Base-by-base conservation (phyloP, 2,329 filamentous ascomycete species). In the Aspergillus sp. region DNA sequence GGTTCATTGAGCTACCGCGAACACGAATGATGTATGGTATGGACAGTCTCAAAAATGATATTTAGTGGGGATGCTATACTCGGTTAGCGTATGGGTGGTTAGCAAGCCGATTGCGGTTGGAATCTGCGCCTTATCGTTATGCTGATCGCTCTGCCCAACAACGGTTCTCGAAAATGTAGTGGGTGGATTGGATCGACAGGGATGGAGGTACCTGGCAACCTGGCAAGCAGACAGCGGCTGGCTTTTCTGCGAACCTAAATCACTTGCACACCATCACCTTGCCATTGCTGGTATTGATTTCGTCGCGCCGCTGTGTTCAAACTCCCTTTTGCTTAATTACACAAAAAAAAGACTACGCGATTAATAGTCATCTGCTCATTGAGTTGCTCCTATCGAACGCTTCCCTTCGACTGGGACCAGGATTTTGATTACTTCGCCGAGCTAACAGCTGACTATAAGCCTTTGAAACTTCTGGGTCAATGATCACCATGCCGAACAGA, bases 151-250 rank as follows among this genome's bases (percentile, higher is more conserved):
- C 13, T 25, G 8, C 38, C 41, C 27, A 41, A 25, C 48, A 59
- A 39, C 49, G 47, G 51, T 49, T 54, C 41, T 48, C 44, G 39
- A 53, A 42, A 54, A 27, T 50, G 41, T 60, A 32, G 36, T 27
- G 38, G 54, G 59, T 62, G 56, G 61, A 62, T 27, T 25, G 30
- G 62, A 64, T 64, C 62, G 57, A 42, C 62, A 64, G 62, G 61
- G 59, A 54, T 55, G 55, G 52, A 30, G 15, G 32, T 51, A 8
- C 41, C 41, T 17, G 8, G 41, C n/a, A 44, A 44, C 15, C 25
- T 44, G 10, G 41, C 41, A 23, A 44, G 41, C 41, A 23, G 41
- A 44, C 41, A 44, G 41, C 41, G 41, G 19, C 41, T 21, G 21
- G 19, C 41, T 30, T 30, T 32, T 7, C 25, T 17, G 27, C 25